Percentiles rank a stretch among this genome's conserved stretches.
Evolutionary conservation across 169 alveolate genomes (phyloP).

Genomic region (Theileria sp.): DNA sequence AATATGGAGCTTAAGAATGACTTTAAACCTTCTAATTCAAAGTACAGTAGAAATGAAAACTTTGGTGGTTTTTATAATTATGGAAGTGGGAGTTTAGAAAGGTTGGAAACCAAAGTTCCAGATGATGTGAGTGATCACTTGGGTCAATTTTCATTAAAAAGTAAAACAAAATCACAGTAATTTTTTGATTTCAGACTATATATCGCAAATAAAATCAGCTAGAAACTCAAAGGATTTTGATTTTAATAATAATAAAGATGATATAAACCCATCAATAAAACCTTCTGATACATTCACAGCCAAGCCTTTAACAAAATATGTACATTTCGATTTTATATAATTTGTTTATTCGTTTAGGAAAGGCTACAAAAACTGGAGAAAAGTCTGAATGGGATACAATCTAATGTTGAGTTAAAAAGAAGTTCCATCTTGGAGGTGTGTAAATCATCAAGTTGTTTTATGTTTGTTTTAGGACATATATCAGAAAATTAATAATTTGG

Average conservation of each 20-base stretch:
- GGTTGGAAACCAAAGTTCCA: background rate
- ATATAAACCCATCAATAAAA: background rate
- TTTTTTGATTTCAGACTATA: constrained; percentile 20
- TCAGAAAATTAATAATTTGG: constrained; percentile 54
- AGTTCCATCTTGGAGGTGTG: constrained; percentile 56
- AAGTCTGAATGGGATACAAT: constrained; percentile 52
- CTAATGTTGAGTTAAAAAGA: constrained; percentile 56
- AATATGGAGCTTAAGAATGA: constrained; percentile 21
- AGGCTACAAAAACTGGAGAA: constrained; percentile 56
- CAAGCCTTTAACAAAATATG: constrained; percentile 30
- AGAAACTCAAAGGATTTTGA: constrained; percentile 34
- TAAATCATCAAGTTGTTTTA: background rate
- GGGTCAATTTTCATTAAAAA: constrained; percentile 29
- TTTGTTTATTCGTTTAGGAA: constrained; percentile 27
- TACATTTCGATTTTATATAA: background rate
- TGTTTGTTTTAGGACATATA: constrained; percentile 41
- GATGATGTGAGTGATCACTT: background rate
- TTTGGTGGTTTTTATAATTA: background rate
- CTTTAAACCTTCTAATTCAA: background rate
- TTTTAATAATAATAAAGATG: constrained; percentile 6
- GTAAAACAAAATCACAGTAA: background rate
- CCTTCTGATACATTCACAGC: background rate
- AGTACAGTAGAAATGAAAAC: background rate
- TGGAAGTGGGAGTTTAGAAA: background rate
- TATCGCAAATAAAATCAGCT: constrained; percentile 53